phyloP scores from a whole-genome alignment of 371 early-diverging fungal species.

The Mucor saturninus region DNA sequence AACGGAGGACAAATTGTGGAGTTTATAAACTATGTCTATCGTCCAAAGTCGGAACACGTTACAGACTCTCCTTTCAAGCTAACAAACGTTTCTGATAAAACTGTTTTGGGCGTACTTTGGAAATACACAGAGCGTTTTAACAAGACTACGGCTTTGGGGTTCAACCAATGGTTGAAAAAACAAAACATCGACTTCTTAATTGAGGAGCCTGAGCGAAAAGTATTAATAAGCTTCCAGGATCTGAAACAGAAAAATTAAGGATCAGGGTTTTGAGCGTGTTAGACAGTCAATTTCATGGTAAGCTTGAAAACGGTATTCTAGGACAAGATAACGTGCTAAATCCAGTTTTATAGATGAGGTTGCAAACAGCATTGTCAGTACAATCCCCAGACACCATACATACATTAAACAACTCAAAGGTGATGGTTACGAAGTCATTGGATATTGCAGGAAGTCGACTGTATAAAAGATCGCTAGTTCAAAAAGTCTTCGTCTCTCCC shows the following conservation, averaged over 20 bases:
- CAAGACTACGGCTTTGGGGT: too few relatives aligned
- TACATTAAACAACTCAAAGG: conserved; percentile 11
- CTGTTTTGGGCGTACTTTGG: too few relatives aligned
- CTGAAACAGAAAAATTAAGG: too few relatives aligned
- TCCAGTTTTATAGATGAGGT: conserved; percentile 22
- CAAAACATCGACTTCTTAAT: too few relatives aligned
- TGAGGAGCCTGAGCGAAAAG: too few relatives aligned
- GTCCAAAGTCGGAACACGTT: conserved; percentile 14
- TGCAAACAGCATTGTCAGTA: conserved; percentile 13
- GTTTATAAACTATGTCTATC: conserved; percentile 27
- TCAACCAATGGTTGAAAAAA: too few relatives aligned
- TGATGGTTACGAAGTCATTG: conserved; percentile 16
- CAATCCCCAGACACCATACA: conserved; percentile 10
- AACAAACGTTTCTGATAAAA: conserved; percentile 6
- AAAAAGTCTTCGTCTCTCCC: neutral
- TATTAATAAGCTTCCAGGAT: too few relatives aligned
- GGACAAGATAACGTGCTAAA: conserved; percentile 16
- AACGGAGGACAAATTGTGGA: conserved; percentile 25
- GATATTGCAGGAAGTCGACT: neutral
- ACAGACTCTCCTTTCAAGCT: conserved; percentile 22
- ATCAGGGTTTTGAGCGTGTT: too few relatives aligned
- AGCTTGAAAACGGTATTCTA: too few relatives aligned
- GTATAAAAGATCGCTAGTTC: neutral
- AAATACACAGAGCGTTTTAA: too few relatives aligned
- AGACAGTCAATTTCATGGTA: too few relatives aligned